A percentile compares a stretch with the other conserved stretches of the same genome.
phyloP scores from a whole-genome alignment of 1,139 yeast species.

The Spencermartinsiella ligniputridi region DNA sequence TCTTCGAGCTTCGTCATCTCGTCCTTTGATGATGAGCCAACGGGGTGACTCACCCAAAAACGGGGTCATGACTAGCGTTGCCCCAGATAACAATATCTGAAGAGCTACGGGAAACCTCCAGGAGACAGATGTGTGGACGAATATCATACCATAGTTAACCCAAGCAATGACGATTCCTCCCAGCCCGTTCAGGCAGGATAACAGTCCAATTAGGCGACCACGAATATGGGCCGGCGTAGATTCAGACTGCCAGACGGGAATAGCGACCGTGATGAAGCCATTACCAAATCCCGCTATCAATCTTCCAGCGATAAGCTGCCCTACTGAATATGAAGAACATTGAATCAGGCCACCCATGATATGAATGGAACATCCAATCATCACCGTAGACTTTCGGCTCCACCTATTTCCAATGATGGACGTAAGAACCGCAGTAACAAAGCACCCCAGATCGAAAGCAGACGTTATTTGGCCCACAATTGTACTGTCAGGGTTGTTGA shows the following conservation, averaged over 20 bases:
- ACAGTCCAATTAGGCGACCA: constrained; percentile 35
- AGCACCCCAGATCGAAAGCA: too few relatives aligned
- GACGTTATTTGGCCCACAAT: too few relatives aligned
- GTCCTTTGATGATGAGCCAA: constrained; percentile 49
- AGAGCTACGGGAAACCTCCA: constrained; percentile 29
- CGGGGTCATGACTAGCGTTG: constrained; percentile 20
- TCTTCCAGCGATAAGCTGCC: constrained; percentile 69
- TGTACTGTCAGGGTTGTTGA: too few relatives aligned
- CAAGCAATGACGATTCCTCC: constrained; percentile 80
- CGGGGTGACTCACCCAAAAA: constrained; percentile 56
- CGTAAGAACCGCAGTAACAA: too few relatives aligned
- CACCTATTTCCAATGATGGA: too few relatives aligned
- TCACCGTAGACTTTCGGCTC: constrained; percentile 7
- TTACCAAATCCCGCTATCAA: constrained; percentile 69
- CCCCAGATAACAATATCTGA: constrained; percentile 18
- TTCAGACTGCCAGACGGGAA: constrained; percentile 49
- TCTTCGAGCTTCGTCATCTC: constrained; percentile 45
- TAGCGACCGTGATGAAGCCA: constrained; percentile 70
- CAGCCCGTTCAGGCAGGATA: too few relatives aligned
- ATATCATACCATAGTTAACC: constrained; percentile 60
- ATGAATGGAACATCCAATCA: constrained; percentile 11
- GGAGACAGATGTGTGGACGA: constrained; percentile 33
- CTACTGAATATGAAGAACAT: constrained; percentile 49
- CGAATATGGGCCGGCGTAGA: background rate
- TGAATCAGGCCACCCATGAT: constrained; percentile 36